Percentiles rank a stretch among this genome's conserved stretches.
These are phyloP conservation scores for Ricinus communis DNA, from an alignment of 345 rosid species.

Conservation along the genomic window DNA sequence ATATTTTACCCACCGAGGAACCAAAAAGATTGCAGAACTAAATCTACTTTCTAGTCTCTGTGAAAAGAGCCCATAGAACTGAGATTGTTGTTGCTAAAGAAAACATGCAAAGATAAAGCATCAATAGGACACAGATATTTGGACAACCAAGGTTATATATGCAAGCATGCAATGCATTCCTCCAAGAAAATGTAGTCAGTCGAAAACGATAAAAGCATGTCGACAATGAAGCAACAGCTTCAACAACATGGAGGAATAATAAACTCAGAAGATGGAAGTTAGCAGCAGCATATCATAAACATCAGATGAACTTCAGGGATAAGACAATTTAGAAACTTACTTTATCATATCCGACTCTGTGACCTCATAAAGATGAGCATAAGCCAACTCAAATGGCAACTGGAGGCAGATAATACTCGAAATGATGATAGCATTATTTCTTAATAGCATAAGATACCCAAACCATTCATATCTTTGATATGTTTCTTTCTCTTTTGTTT, in stretches of 20 bases:
- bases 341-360: slow-evolving; percentile 50
- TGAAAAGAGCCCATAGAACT: not conserved
- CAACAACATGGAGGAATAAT: too few species aligned
- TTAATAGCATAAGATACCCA: slow-evolving; percentile 66
- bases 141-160: not conserved
- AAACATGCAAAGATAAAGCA: not conserved
- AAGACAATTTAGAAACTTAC: slow-evolving; percentile 43
- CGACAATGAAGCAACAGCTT: not conserved
- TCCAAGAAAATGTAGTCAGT: not conserved
- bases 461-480: slow-evolving; percentile 91
- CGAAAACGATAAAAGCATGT: not conserved
- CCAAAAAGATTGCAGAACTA: not conserved
- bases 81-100: not conserved
- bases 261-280: not conserved
- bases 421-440: slow-evolving; percentile 70
- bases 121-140: not conserved
- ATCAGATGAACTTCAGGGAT: not conserved
- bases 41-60: not conserved
- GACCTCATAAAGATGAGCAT: slow-evolving; percentile 88
- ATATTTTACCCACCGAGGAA: not conserved
- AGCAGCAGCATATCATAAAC: not conserved
- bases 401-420: slow-evolving; percentile 85
- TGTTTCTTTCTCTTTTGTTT: slow-evolving; percentile 56
- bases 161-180: not conserved
- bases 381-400: slow-evolving; percentile 92